A percentile compares a stretch with the other conserved stretches of the same genome.
These are phyloP conservation scores for Fusarium multiceps DNA, from an alignment of 2,329 filamentous ascomycete species.

Conservation along the genomic window DNA sequence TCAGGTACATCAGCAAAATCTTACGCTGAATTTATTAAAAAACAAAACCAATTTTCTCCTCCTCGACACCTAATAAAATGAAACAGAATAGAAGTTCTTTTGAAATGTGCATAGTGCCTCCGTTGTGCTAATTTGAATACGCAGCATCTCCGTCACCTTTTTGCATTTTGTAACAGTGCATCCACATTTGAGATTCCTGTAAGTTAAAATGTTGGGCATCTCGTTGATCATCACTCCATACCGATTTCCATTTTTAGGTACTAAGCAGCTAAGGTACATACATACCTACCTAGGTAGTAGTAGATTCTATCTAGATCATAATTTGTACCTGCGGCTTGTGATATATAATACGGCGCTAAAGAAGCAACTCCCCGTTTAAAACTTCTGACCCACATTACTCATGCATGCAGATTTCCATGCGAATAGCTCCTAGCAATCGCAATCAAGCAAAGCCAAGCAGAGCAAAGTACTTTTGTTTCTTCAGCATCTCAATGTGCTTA, in stretches of 20 bases:
- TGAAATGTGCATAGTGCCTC: neutral
- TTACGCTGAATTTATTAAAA: neutral
- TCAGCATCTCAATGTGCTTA: neutral
- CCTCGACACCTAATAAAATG: neutral
- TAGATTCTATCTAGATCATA: neutral
- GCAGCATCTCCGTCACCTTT: neutral
- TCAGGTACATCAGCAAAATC: neutral
- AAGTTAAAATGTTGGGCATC: neutral
- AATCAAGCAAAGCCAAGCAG: neutral
- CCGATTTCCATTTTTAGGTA: neutral
- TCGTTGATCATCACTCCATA: conserved; percentile 6
- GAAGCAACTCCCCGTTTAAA: conserved; percentile 30
- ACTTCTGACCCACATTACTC: conserved; percentile 22
- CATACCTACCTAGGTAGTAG: too few relatives aligned
- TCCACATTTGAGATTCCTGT: neutral
- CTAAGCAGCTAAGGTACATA: neutral
- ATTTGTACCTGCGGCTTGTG: conserved; percentile 26
- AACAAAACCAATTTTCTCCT: neutral
- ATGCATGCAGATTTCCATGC: conserved; percentile 8
- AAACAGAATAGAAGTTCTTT: neutral
- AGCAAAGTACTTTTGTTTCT: conserved; percentile 8
- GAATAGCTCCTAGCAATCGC: conserved; percentile 21
- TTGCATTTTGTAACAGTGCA: neutral
- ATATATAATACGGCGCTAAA: conserved; percentile 28
- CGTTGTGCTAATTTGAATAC: neutral